These are phyloP conservation scores for Meyerozyma sp. DNA, from an alignment of 1,139 yeast genomes.

Conservation along the genomic window DNA sequence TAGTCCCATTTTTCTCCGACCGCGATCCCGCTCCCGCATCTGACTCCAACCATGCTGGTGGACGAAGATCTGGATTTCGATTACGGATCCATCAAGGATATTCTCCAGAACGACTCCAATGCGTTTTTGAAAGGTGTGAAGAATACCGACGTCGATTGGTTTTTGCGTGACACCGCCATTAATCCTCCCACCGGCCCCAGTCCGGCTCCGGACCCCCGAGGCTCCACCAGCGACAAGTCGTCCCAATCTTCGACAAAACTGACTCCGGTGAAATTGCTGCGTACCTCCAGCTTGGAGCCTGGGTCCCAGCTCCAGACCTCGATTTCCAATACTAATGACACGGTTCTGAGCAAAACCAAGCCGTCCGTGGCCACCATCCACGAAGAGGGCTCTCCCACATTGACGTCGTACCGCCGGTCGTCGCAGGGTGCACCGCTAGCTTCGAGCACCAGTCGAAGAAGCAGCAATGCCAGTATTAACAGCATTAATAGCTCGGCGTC, in stretches of 20 bases:
- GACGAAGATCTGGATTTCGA: not conserved
- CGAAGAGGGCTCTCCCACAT: slow-evolving; percentile 18
- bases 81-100: slow-evolving; percentile 1
- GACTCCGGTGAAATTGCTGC: not conserved
- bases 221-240: slow-evolving; percentile 11
- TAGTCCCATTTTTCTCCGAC: not conserved
- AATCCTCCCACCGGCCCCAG: slow-evolving; percentile 1
- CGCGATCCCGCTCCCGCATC: not conserved
- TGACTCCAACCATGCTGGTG: not conserved
- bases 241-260: slow-evolving; percentile 3
- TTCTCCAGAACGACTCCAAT: slow-evolving; percentile 8
- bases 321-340: slow-evolving; percentile 33
- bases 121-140: slow-evolving; percentile 23
- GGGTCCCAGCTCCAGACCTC: slow-evolving; percentile 23
- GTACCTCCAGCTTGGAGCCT: not conserved
- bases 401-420: slow-evolving; percentile 1
- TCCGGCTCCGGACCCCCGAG: not conserved
- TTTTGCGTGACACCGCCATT: slow-evolving; percentile 31
- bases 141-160: slow-evolving; percentile 44
- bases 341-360: slow-evolving; percentile 25
- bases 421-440: slow-evolving; percentile 1
- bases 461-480: slow-evolving; percentile 16
- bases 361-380: slow-evolving; percentile 32
- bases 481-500: slow-evolving; percentile 9
- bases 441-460: slow-evolving; percentile 4